Conservation (phyloP, 2,329 filamentous ascomycete genomes). For the Hymenoscyphus scutula region DNA sequence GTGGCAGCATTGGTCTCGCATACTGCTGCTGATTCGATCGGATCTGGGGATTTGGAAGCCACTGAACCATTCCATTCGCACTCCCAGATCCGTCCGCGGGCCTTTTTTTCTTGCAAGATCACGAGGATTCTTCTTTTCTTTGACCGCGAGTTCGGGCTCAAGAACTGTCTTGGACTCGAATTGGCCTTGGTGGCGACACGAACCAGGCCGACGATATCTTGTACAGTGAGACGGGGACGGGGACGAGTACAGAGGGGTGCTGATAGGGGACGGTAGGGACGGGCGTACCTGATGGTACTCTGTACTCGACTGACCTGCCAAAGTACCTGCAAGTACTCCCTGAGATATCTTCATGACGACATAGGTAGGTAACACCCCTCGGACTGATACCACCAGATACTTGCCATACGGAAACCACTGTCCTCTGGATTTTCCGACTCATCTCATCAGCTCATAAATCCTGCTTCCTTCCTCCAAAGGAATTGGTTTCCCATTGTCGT, state of each 20-base stretch:
- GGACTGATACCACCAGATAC: no score
- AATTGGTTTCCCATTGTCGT: not conserved
- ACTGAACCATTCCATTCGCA: slow-evolving; percentile 1
- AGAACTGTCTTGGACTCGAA: not conserved
- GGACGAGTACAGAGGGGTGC: not conserved
- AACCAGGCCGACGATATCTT: not conserved
- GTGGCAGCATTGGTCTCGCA: not conserved
- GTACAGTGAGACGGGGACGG: not conserved
- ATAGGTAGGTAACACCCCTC: not conserved
- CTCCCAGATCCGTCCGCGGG: not conserved
- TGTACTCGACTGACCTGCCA: not conserved
- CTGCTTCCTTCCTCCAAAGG: not conserved
- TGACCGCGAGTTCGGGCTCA: not conserved
- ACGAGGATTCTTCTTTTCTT: slow-evolving; percentile 3
- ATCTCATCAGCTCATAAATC: not conserved
- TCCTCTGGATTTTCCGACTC: not conserved
- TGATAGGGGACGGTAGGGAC: not conserved
- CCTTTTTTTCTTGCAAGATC: not conserved
- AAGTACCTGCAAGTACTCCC: not conserved
- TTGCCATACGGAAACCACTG: no score
- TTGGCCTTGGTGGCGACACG: not conserved
- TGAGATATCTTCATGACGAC: not conserved
- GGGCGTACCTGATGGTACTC: not conserved
- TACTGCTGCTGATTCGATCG: not conserved
- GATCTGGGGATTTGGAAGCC: not conserved